Conservation (phyloP, 1,284 basidiomycete species). For the Tetrapyrgos nigripes region DNA sequence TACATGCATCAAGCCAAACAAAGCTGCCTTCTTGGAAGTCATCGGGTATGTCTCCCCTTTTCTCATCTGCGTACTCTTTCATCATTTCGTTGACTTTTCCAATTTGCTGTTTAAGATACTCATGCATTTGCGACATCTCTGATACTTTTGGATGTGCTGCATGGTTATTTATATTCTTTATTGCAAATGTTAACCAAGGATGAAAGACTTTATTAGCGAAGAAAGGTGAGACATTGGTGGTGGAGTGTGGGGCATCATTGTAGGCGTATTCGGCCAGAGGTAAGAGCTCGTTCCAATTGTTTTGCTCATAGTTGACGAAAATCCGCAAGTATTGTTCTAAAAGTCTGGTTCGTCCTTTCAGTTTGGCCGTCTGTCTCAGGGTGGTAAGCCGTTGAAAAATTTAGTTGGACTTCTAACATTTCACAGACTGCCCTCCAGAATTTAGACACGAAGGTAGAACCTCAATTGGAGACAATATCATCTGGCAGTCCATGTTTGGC, state of each 20-base stretch:
- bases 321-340: conserved; percentile 7
- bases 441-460: background rate
- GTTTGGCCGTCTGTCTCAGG: conserved; percentile 1
- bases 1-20: conserved; percentile 4
- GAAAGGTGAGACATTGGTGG: conserved; percentile 1
- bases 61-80: background rate
- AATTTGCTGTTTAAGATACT: conserved; percentile 3
- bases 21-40: background rate
- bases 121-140: background rate
- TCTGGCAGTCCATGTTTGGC: conserved; percentile 4
- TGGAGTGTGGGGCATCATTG: conserved; percentile 2
- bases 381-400: conserved; percentile 5
- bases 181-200: background rate
- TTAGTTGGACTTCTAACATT: background rate
- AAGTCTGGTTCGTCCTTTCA: background rate
- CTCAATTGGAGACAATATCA: conserved; percentile 2
- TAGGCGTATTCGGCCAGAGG: conserved; percentile 6
- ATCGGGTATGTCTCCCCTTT: background rate
- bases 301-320: conserved; percentile 6
- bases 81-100: background rate
- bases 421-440: background rate
- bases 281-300: conserved; percentile 8
- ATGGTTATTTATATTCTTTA: background rate
- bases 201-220: conserved; percentile 10
- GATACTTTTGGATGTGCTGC: background rate